A percentile compares a stretch with the other conserved stretches of the same genome.
phyloP scores from a whole-genome alignment of 257 asterid genomes.

The Plantago ovata region DNA sequence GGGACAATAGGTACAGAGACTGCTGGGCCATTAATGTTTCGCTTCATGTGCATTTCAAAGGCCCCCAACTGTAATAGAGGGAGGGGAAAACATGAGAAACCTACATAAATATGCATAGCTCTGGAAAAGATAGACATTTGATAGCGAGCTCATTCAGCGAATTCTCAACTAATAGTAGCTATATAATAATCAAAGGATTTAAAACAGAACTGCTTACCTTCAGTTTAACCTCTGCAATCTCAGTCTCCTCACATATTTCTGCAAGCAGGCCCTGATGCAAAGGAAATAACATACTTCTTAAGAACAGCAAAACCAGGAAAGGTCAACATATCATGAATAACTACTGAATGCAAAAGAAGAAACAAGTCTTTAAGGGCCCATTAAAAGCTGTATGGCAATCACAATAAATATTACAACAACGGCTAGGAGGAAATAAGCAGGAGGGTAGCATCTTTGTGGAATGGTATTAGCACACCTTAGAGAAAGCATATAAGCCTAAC shows the following conservation, averaged over 20 bases:
- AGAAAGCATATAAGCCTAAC: too few species aligned
- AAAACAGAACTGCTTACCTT: conserved; percentile 40
- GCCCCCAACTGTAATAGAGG: conserved; percentile 52
- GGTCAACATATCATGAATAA: background rate
- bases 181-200: background rate
- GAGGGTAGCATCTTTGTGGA: too few species aligned
- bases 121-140: too few species aligned
- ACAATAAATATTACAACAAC: too few species aligned
- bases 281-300: conserved; percentile 16
- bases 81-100: conserved; percentile 1
- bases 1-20: conserved; percentile 40
- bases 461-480: too few species aligned
- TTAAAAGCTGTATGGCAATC: too few species aligned
- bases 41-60: conserved; percentile 69
- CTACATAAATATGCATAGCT: background rate
- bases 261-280: conserved; percentile 52
- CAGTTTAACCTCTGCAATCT: conserved; percentile 76
- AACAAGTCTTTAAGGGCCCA: too few species aligned
- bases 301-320: conserved; percentile 9
- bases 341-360: conserved; percentile 11
- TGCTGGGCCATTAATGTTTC: conserved; percentile 47
- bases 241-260: conserved; percentile 73
- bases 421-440: too few species aligned
- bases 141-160: too few species aligned
- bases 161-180: too few species aligned